Base-by-base conservation (phyloP, 768 basidiomycete species). In the Leccinum longicurvipes region DNA sequence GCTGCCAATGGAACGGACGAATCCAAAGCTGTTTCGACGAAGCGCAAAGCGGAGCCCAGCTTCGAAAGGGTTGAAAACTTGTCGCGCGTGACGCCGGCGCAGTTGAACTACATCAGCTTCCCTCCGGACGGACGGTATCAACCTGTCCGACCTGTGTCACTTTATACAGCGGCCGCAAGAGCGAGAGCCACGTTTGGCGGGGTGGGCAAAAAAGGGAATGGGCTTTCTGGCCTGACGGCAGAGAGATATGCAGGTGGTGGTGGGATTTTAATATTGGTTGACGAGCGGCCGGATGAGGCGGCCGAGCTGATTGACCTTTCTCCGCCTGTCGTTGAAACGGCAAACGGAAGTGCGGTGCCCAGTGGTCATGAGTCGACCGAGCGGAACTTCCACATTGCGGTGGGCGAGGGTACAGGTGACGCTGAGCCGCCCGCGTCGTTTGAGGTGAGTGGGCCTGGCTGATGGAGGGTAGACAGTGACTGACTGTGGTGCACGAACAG, bases 51-150 rank as follows among this genome's bases (percentile, higher is more conserved):
- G 15, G 97, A 99, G 66, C 85, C 91, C 2, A 73, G 80, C 3
- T 88, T 78, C 12, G 93, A 97, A 74, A 80, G 74, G 56, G 76
- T 91, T 11, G 76, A 84, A 21, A 99, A 99, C 76, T 87, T 98
- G 67, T 89, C 93, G 19, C 87, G 97, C 48, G 95, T 98, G 21
- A 92, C 90, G 3, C 91, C 95, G 19, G 84, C 87, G 0, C 97
- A 99, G 69, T 75, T 96, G 25, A 75, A 82, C n/a, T 83, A 89
- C 72, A 82, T 98, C 66, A 80, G 83, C 47, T 96, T 98, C 82
- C 85, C 92, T 0, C 58, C 76, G 11, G 84, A 87, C 32, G 79
- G 84, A 27, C 85, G 93, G 48, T 99, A 93, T 72, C 86, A 89
- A 60, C 97, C 97, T 23, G 89, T 98, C 15, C 84, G 96, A 32